Evolutionary conservation across 257 asterid genomes (phyloP), one percentile per base, ranked within the genome.

Genomic region (Penstemon barbatus): DNA sequence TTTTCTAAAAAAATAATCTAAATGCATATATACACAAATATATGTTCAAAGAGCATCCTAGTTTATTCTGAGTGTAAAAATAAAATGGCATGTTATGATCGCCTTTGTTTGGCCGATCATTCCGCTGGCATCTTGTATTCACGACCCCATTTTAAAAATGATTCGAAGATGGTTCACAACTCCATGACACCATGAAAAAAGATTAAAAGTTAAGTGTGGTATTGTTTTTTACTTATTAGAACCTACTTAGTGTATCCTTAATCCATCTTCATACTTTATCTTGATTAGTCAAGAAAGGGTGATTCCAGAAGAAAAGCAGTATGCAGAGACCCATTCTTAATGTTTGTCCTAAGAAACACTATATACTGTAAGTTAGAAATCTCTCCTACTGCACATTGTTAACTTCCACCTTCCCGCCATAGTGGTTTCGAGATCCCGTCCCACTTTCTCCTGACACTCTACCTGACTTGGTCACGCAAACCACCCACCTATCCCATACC

Each of bases 361-460:
- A 25, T 25, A 25, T 25, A 25, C 33, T 25, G 33, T 25, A 25
- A 25, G 33, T 25, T 25, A 25, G 33, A 25, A 25, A 25, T 25
- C 33, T 25, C 33, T 25, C 33, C 33, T 25, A 25, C 33, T 25
- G 33, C 33, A 25, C 33, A 25, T 25, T 46, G 12, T 7, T 10
- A 46, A 10, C 52, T 46, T 46, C 10, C 52, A 6, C 8, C 12
- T 7, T 8, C 10, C 52, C 8, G 52, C 18, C 63, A 36, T 8
- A 8, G 38, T 9, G 45, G 18, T 38, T 0, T 57, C 10, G 0
- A 57, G 5, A 45, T 18, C 63, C 63, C 9, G 7, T 57, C 37
- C 63, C 45, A 36, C 63, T 64, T 46, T 46, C 65, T 45, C 51
- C 45, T 40, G 15, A 37, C 46, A 13, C 33, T 53, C 44, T 38